These are phyloP conservation scores for Scedosporium boydii DNA, from an alignment of 2,329 filamentous ascomycete genomes.

Conservation along the genomic window DNA sequence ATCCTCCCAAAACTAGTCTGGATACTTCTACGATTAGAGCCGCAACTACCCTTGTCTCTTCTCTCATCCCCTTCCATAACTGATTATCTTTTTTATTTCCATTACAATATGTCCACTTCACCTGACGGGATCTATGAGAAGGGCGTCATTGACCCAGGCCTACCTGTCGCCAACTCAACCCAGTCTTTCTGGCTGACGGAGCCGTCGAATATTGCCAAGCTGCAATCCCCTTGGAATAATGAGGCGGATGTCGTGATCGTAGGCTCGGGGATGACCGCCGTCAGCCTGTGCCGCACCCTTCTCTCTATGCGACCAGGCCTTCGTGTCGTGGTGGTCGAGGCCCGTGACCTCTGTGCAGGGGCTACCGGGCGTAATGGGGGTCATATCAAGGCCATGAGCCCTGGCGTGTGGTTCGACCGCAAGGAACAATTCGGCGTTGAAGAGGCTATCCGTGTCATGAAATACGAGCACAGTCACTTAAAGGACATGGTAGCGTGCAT, in stretches of 20 bases:
- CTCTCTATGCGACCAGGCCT: slow-evolving; percentile 8
- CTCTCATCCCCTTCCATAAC: not conserved
- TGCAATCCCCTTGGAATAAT: slow-evolving; percentile 11
- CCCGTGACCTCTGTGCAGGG: slow-evolving; percentile 12
- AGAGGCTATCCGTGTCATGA: slow-evolving; percentile 8
- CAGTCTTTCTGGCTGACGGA: slow-evolving; percentile 12
- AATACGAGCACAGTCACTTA: slow-evolving; percentile 10
- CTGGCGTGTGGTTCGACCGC: slow-evolving; percentile 9
- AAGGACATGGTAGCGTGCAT: slow-evolving; percentile 1
- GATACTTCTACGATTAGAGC: too few relatives aligned
- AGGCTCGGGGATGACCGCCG: slow-evolving; percentile 14
- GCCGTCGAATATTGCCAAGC: slow-evolving; percentile 4
- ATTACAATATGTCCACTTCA: slow-evolving; percentile 10
- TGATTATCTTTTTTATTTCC: too few relatives aligned
- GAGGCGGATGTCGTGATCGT: slow-evolving; percentile 13
- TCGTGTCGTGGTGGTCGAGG: slow-evolving; percentile 11
- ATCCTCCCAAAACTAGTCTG: not conserved
- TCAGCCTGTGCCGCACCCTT: slow-evolving; percentile 10
- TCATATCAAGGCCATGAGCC: slow-evolving; percentile 11
- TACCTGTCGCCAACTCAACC: slow-evolving; percentile 12
- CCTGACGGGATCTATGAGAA: slow-evolving; percentile 14
- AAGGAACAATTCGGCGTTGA: slow-evolving; percentile 8
- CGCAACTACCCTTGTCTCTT: not conserved
- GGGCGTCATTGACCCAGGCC: slow-evolving; percentile 12
- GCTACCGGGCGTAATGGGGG: slow-evolving; percentile 17